A percentile compares a stretch with the other conserved stretches of the same genome.
Evolutionary conservation across 2,329 filamentous ascomycete species (phyloP).

Genomic region (Penicillium paneum): DNA sequence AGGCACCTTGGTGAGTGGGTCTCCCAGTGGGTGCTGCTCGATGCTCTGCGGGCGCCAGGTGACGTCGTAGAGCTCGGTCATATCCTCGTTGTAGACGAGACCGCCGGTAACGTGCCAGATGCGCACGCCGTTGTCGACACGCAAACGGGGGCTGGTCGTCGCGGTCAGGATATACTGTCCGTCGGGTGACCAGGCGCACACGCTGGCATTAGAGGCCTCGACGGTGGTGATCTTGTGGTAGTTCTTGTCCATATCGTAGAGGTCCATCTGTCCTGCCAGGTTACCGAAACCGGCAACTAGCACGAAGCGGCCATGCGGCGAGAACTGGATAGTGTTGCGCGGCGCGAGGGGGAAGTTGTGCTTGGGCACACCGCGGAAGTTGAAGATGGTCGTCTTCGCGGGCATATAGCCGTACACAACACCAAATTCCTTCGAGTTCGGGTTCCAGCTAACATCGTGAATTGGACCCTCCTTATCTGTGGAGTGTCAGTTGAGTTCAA

Average conservation of each 20-base stretch:
- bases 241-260: slow-evolving; percentile 94
- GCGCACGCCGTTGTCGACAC: slow-evolving; percentile 94
- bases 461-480: slow-evolving; percentile 94
- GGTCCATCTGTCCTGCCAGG: slow-evolving; percentile 93
- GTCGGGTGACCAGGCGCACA: slow-evolving; percentile 96
- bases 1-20: slow-evolving; percentile 72
- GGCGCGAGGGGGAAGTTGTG: slow-evolving; percentile 84
- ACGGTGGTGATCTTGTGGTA: slow-evolving; percentile 90
- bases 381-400: slow-evolving; percentile 98
- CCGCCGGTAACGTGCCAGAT: slow-evolving; percentile 88
- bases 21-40: slow-evolving; percentile 59
- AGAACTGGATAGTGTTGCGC: slow-evolving; percentile 93
- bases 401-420: slow-evolving; percentile 99
- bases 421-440: slow-evolving; percentile 95
- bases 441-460: slow-evolving; percentile 97
- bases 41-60: slow-evolving; percentile 75
- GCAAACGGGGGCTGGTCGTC: slow-evolving; percentile 91
- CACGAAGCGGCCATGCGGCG: slow-evolving; percentile 87
- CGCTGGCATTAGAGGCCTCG: slow-evolving; percentile 90
- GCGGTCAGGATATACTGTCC: slow-evolving; percentile 94
- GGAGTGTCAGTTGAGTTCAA: not conserved
- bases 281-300: slow-evolving; percentile 96
- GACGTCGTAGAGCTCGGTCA: slow-evolving; percentile 90
- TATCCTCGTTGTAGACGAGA: slow-evolving; percentile 93
- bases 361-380: slow-evolving; percentile 74